Evolutionary conservation across 768 basidiomycete species (phyloP).

Genomic region (Naganishia friedmannii): DNA sequence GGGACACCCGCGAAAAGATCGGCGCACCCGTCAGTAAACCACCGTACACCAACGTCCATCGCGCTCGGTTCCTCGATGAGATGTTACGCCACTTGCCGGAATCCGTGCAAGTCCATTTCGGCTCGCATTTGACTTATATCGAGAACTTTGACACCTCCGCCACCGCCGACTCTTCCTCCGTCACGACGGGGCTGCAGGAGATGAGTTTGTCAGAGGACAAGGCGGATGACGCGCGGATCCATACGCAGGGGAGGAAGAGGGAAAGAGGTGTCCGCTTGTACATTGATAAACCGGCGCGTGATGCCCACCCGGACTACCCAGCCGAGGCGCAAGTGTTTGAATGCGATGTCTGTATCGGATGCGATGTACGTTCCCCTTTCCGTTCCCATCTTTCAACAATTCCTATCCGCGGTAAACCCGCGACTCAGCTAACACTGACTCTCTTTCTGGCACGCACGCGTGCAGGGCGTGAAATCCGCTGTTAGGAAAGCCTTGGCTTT

Average conservation of each 20-base stretch:
- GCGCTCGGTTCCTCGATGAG: slow-evolving; percentile 18
- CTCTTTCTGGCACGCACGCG: neutral
- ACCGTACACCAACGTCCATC: slow-evolving; percentile 18
- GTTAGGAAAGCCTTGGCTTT: slow-evolving; percentile 7
- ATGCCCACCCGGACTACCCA: slow-evolving; percentile 16
- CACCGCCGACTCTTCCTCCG: neutral
- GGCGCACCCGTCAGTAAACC: slow-evolving; percentile 24
- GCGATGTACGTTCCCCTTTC: slow-evolving; percentile 9
- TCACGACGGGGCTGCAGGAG: neutral
- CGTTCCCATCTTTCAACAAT: neutral
- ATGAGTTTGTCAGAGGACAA: neutral
- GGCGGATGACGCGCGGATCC: neutral
- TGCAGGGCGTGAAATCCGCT: slow-evolving; percentile 16
- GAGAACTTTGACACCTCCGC: slow-evolving; percentile 5
- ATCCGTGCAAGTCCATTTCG: slow-evolving; percentile 6
- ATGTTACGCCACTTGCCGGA: slow-evolving; percentile 16
- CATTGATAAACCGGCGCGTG: slow-evolving; percentile 8
- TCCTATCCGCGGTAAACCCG: too few relatives aligned
- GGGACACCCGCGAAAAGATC: slow-evolving; percentile 18
- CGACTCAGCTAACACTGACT: too few relatives aligned
- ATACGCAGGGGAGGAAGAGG: slow-evolving; percentile 13
- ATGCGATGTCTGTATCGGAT: slow-evolving; percentile 19
- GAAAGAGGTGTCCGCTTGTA: neutral
- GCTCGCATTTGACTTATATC: slow-evolving; percentile 1
- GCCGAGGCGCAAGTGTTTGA: slow-evolving; percentile 12